These are phyloP conservation scores for Torulaspora gathmanii DNA, from an alignment of 805 yeast genomes.

Conservation along the genomic window DNA sequence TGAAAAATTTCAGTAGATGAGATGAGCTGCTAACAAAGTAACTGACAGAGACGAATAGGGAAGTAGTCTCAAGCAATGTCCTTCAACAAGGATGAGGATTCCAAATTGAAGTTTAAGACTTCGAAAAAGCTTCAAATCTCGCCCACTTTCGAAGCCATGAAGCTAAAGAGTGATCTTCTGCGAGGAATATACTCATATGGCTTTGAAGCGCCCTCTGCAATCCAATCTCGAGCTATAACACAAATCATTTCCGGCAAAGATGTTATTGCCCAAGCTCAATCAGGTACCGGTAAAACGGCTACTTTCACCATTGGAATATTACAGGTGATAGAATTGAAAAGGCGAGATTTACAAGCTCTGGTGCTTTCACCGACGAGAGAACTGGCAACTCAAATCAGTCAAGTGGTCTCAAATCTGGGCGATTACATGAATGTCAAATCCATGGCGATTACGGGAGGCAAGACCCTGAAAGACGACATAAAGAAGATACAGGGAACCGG, in stretches of 20 bases:
- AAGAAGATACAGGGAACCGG: constrained; percentile 65
- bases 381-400: constrained; percentile 87
- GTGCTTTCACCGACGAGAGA: constrained; percentile 95
- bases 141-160: constrained; percentile 68
- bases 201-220: constrained; percentile 93
- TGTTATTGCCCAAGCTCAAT: constrained; percentile 96
- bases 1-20: constrained; percentile 7
- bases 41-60: neutral
- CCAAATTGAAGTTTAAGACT: constrained; percentile 55
- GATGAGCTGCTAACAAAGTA: constrained; percentile 4
- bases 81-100: constrained; percentile 56
- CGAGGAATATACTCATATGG: constrained; percentile 80
- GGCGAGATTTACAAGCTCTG: constrained; percentile 79
- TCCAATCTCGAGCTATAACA: constrained; percentile 92
- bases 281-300: constrained; percentile 99
- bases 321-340: constrained; percentile 72
- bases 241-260: constrained; percentile 93
- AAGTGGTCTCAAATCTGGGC: constrained; percentile 81
- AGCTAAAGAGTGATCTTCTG: constrained; percentile 56
- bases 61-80: constrained; percentile 38
- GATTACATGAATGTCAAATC: constrained; percentile 80
- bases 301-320: constrained; percentile 95
- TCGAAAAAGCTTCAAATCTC: constrained; percentile 51
- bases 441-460: constrained; percentile 94
- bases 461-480: constrained; percentile 73